Evolutionary conservation across 2,329 filamentous ascomycete genomes (phyloP), one percentile per base, ranked within the genome.

Genomic region (Penicillium sp.): DNA sequence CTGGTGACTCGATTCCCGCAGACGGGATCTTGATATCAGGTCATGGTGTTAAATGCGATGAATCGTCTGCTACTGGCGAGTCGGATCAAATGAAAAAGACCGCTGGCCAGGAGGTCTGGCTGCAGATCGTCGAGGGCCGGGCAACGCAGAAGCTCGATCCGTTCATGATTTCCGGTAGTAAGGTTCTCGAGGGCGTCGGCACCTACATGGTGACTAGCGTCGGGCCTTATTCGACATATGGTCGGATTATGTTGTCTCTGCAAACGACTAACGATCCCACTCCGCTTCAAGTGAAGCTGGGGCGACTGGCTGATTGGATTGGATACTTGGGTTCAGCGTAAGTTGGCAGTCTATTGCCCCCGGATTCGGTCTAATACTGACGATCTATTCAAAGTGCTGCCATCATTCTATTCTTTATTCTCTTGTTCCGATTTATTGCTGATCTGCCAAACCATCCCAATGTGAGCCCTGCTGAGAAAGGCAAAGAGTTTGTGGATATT

Each of bases 341-440:
- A 63, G 61, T 54, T 10, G 15, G 9, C 13, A 12, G 8, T 23
- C 15, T 20, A 20, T 3, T 20, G 10, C 3, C 8, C 18, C 8
- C 20, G 18, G 15, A 12, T 20, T 4, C 3, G 15, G 4, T 37
- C 6, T 1, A 15, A 20, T 12, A 37, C 56, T 63, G 33, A 62
- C 47, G 18, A 28, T 18, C 31, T 6, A 18, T 35, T 25, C 31
- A 8, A 45, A 72, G 70, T 41, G 75, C 81, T 53, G 88, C 89
- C 42, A 89, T 87, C 56, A 75, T 93, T 12, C 77, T 95, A 41
- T 95, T 96, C 72, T 78, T 92, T 41, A 86, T 95, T 40, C 78
- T 95, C 12, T 82, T 95, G 63, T 91, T 95, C 72, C 81, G 89
- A 61, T 96, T 95, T 65, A 75, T 93, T 8, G 88, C 84, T 42